phyloP scores from a whole-genome alignment of 73 alveolate genomes.

The Paramecium octaurelia region DNA sequence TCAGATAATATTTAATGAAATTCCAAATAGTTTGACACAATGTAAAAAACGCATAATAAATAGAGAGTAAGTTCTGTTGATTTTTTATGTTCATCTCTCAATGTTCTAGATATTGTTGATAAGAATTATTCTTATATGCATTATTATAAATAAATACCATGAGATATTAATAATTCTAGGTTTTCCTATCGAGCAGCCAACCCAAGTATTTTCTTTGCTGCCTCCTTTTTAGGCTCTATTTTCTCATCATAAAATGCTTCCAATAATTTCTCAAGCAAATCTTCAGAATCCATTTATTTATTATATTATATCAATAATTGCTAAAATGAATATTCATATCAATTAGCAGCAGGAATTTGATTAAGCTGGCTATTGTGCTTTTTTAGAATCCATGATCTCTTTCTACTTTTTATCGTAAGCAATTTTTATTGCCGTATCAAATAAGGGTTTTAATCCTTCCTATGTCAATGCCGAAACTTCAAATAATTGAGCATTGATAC shows the following conservation, averaged over 20 bases:
- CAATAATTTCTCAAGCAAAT: background rate
- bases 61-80: constrained; percentile 85
- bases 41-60: constrained; percentile 89
- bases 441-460: constrained; percentile 52
- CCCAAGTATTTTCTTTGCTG: background rate
- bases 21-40: constrained; percentile 86
- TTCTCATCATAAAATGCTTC: constrained; percentile 46
- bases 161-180: background rate
- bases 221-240: constrained; percentile 1
- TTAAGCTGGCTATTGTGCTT: background rate
- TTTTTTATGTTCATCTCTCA: constrained; percentile 93
- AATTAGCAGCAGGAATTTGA: background rate
- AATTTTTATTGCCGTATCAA: constrained; percentile 43
- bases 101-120: constrained; percentile 67
- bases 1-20: constrained; percentile 86
- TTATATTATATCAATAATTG: background rate
- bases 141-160: background rate
- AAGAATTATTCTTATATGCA: background rate
- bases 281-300: constrained; percentile 30
- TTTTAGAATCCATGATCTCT: background rate
- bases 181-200: background rate
- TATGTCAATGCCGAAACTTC: constrained; percentile 65
- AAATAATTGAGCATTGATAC: background rate
- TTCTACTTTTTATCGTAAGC: constrained; percentile 11
- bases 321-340: background rate